A percentile compares a stretch with the other conserved stretches of the same genome.
Conservation (phyloP, 257 asterid genomes). For the Nicotiana tabacum region DNA sequence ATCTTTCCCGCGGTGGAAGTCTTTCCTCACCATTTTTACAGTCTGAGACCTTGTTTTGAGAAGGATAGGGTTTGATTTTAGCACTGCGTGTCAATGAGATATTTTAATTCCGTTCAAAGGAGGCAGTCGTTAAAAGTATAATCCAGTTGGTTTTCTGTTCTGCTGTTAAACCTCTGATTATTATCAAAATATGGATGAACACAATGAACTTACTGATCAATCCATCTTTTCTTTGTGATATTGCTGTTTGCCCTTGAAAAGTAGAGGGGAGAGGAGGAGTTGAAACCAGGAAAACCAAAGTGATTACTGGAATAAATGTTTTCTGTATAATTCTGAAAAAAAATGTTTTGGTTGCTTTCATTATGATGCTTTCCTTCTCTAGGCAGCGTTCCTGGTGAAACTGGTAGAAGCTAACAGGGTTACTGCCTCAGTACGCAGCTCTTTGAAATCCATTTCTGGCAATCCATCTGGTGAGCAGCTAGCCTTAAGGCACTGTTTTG, state of each 20-base stretch:
- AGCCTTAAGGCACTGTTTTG: constrained; percentile 85
- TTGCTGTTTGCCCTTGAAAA: not conserved
- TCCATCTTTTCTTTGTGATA: not conserved
- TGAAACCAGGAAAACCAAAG: not conserved
- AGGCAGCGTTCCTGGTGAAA: constrained; percentile 85
- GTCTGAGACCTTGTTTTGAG: not conserved
- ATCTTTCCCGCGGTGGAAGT: not conserved
- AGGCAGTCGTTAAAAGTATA: not conserved
- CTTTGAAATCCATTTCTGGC: constrained; percentile 57
- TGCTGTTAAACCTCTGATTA: constrained; percentile 2
- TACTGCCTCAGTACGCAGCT: constrained; percentile 67
- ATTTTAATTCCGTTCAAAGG: not conserved
- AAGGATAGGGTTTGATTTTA: not conserved
- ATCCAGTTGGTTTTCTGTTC: not conserved
- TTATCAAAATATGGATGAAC: not conserved
- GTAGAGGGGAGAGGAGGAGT: not conserved
- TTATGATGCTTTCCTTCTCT: not conserved
- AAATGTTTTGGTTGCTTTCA: not conserved
- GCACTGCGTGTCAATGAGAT: not conserved
- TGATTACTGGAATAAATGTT: not conserved
- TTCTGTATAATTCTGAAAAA: too few relatives aligned
- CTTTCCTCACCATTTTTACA: not conserved
- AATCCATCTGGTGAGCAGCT: constrained; percentile 64
- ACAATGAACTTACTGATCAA: not conserved
- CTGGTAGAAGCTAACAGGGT: constrained; percentile 79